A percentile compares a stretch with the other conserved stretches of the same genome.
Conservation (phyloP, 2,329 filamentous ascomycete species). For the Pyrenochaeta sp. region DNA sequence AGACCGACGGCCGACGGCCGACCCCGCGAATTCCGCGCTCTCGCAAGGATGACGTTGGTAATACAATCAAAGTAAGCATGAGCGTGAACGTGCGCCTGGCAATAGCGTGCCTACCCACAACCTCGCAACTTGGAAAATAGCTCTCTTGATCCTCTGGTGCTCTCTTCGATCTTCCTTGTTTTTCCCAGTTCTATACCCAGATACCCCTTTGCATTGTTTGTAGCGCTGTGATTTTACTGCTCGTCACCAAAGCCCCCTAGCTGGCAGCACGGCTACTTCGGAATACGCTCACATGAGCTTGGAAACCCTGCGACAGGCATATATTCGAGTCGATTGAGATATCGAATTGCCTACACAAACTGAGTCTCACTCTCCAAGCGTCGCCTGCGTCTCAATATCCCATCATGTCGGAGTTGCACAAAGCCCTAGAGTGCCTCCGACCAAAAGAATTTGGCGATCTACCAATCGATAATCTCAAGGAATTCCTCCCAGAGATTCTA, state of each 20-base stretch:
- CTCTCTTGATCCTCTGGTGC: neutral
- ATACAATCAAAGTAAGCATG: slow-evolving; percentile 9
- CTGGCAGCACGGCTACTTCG: slow-evolving; percentile 22
- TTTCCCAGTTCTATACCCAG: neutral
- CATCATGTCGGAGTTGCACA: slow-evolving; percentile 52
- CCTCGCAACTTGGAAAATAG: slow-evolving; percentile 6
- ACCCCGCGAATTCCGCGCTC: slow-evolving; percentile 16
- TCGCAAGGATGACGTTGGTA: slow-evolving; percentile 24
- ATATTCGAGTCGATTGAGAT: neutral
- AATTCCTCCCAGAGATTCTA: slow-evolving; percentile 54
- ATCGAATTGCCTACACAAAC: neutral
- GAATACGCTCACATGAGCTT: slow-evolving; percentile 10
- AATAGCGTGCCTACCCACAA: neutral
- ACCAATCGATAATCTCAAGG: slow-evolving; percentile 51
- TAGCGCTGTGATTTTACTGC: slow-evolving; percentile 21
- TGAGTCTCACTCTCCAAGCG: neutral
- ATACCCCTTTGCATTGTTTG: neutral
- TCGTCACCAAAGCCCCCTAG: slow-evolving; percentile 24
- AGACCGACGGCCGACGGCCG: slow-evolving; percentile 16
- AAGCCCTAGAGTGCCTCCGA: slow-evolving; percentile 55
- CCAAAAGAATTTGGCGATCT: slow-evolving; percentile 57
- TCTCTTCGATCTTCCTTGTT: neutral
- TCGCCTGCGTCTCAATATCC: neutral
- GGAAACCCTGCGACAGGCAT: slow-evolving; percentile 1
- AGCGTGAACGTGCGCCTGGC: neutral